Evolutionary conservation across 768 basidiomycete species (phyloP), one percentile per base, ranked within the genome.

Genomic region (Gautieria morchelliformis): DNA sequence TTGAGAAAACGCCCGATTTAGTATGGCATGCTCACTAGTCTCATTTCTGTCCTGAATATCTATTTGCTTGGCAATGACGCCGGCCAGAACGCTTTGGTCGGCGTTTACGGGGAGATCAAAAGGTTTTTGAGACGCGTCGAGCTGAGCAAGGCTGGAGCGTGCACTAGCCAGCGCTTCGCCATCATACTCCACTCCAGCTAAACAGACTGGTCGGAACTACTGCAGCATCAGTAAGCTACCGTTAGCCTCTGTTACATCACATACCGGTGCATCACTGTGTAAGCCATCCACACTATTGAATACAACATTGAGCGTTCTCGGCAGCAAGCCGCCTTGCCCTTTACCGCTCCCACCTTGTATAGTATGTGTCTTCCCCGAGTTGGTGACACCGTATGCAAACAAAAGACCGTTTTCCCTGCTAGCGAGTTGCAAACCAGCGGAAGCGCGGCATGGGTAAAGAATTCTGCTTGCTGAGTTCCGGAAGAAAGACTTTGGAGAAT

Each of bases 391-490:
- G n/a, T n/a, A n/a, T n/a, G n/a, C n/a, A n/a, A n/a, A n/a, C n/a
- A n/a, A n/a, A n/a, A 99, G 75, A 9, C 87, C 87, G 67, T 89
- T 95, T 63, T 93, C 15, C 93, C 93, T 53, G 84, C 77, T 27
- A 99, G 72, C 1, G 89, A 78, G 63, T 88, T 86, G 52, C 78
- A 78, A 19, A 99, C 88, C 24, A 97, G 78, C 0, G 95, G 95
- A 9, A 97, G 79, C 0, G 94, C 92, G 0, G 93, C 95, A 59
- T 83, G n/a, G n/a, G n/a, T n/a, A n/a, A n/a, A n/a, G n/a, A n/a
- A n/a, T n/a, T n/a, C n/a, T n/a, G n/a, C n/a, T 67, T 98, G 96
- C 3, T 76, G 75, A 0, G 85, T 87, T 78, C 74, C 1, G 84
- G 78, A 2, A 77, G 81, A 65, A 93, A 93, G 10, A 92, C 74